Base-by-base conservation (phyloP, 2,329 filamentous ascomycete species). In the Trichoderma harzianum region DNA sequence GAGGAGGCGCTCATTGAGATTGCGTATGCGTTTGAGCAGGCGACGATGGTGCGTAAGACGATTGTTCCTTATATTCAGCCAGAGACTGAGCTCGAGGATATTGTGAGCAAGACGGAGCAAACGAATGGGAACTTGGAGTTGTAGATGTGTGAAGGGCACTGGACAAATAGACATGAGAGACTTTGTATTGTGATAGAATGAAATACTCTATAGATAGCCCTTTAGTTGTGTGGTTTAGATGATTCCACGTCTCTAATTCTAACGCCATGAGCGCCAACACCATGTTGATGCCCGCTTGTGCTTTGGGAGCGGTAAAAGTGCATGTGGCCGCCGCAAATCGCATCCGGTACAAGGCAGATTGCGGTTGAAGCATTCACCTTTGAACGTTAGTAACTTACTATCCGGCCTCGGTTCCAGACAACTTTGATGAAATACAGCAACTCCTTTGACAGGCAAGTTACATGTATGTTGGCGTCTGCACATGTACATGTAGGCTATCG, bases 21-120 rank as follows among this genome's bases (percentile, higher is more conserved):
- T 76, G 91, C 90, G 7, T 92, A 91, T 82, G 90, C 89, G 5
- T 92, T 89, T 79, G 91, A 93, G 82, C 88, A 91, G 81, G 81
- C 83, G 74, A 90, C 81, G 1, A 68, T 72, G 47, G 76, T 76
- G 34, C 73, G 82, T 12, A 72, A 76, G 7, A 74, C 70, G 16
- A 74, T 80, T 7, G 75, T 76, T 62, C 77, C 78, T 6, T 76
- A 77, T 11, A 64, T 81, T 0, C 68, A 75, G 71, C 80, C 80
- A 4, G 76, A 39, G 24, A 80, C 77, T 1, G 80, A 81, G 73
- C 51, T 82, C 43, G 72, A 12, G 3, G 76, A 81, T 43, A 32
- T 75, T 14, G 55, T 75, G 47, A 3, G n/a, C 1, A 53, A 53
- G 47, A 53, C n/a, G 5, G 11, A 14, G 21, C n/a, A 53, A 14